These are phyloP conservation scores for Vitis vinifera DNA, from an alignment of 164 flowering plant species.

Conservation along the genomic window DNA sequence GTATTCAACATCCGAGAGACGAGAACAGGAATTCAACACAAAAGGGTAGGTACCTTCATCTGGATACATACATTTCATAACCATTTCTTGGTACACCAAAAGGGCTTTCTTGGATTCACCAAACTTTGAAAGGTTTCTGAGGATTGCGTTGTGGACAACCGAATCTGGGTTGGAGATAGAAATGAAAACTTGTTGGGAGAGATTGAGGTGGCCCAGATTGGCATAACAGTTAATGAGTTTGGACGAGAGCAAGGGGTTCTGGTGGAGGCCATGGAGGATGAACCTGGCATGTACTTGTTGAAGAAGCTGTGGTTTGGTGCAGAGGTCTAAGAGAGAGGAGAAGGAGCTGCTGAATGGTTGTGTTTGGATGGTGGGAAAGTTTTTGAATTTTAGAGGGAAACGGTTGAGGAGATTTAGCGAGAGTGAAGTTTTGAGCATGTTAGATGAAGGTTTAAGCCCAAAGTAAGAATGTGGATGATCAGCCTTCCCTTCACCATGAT, in stretches of 20 bases:
- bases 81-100: constrained; percentile 37
- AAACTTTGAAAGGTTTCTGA: constrained; percentile 25
- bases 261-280: constrained; percentile 54
- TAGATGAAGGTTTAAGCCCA: not conserved
- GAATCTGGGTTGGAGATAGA: constrained; percentile 27
- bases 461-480: too few relatives aligned
- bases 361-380: constrained; percentile 25
- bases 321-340: constrained; percentile 42
- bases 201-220: constrained; percentile 32
- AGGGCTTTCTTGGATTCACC: constrained; percentile 34
- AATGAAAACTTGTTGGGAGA: constrained; percentile 27
- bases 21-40: constrained; percentile 40
- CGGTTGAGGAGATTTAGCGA: constrained; percentile 11
- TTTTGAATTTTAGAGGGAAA: constrained; percentile 27
- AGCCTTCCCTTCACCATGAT: too few relatives aligned
- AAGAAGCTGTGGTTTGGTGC: constrained; percentile 37
- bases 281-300: constrained; percentile 57
- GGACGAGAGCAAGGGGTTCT: constrained; percentile 42
- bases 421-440: constrained; percentile 17
- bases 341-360: constrained; percentile 20
- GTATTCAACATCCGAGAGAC: constrained; percentile 18
- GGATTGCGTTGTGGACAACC: constrained; percentile 24
- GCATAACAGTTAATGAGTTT: constrained; percentile 43
- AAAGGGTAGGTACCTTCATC: constrained; percentile 44
- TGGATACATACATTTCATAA: constrained; percentile 33